Base-by-base conservation (phyloP, 192 early-diverging fungal genomes). In the Mortierella alpina region DNA sequence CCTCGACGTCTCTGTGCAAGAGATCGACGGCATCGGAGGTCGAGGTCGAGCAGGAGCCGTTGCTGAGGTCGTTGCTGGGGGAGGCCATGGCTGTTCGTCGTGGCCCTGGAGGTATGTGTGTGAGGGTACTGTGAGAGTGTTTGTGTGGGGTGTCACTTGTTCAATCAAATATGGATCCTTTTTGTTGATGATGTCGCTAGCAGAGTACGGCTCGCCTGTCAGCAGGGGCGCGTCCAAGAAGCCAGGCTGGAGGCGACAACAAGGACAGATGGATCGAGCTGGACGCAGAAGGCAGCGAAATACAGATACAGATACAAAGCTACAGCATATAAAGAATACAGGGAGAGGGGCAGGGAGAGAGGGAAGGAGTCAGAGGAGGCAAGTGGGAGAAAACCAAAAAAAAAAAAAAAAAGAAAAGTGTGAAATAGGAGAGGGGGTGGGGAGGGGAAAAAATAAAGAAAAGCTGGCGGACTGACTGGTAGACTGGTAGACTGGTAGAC, bases 21-120 rank as follows among this genome's bases (percentile, higher is more conserved):
- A 45, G 17, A 13, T 3, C 18, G 61, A 22, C 61, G 12, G 18
- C 61, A 13, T 55, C 31, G 13, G 63, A 49, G 17, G 71, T 46
- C n/a, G 71, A 66, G 39, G 71, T 54, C 15, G 72, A 66, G 47
- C 64, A 58, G 9, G 53, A 52, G 13, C 62, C 55, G 52, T 45
- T 42, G 5, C 7, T 23, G 20, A 56, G 9, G 63, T 31, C 46
- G 44, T 39, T 23, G 11, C 59, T 62, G 44, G 60, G 6, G 60
- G 42, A 42, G 7, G 60, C 12, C 41, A 62, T 13, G 4, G 60
- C 42, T 31, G 31, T 31, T 31, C 31, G 31, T 31, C 31, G 31
- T 31, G 1, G 31, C 3, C 31, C 31, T 3, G 1, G 31, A 31
- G 31, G 31, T 31, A 31, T 31, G 31, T 31, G 31, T n/a, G n/a